phyloP scores from a whole-genome alignment of 2,329 filamentous ascomycete species.

The Fusarium sp. region DNA sequence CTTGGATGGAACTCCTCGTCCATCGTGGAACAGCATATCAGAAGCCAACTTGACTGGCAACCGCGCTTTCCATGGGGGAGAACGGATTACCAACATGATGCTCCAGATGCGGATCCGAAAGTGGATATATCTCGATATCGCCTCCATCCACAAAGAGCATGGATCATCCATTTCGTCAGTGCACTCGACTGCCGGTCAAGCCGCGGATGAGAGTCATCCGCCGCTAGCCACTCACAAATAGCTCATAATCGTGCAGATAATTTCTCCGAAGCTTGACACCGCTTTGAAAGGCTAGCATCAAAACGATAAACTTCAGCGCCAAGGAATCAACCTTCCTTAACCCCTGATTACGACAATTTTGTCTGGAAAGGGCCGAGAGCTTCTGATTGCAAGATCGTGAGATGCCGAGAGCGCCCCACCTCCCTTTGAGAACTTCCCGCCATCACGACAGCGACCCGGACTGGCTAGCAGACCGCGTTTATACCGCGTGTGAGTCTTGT shows the following conservation, averaged over 20 bases:
- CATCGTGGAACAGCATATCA: not conserved
- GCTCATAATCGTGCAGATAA: not conserved
- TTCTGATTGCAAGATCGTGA: not conserved
- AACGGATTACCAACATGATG: not conserved
- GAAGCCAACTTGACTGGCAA: not conserved
- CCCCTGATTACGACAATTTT: not conserved
- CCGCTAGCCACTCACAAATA: not conserved
- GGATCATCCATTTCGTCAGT: not conserved
- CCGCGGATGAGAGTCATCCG: not conserved
- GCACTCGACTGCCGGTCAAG: not conserved
- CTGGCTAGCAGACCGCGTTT: not conserved
- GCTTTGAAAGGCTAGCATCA: not conserved
- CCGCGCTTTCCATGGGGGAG: not conserved
- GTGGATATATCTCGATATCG: not conserved
- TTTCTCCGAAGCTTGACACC: not conserved
- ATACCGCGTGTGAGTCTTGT: not conserved
- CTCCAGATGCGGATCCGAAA: not conserved
- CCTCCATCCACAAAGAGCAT: not conserved
- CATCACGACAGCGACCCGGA: not conserved
- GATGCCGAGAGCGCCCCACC: not conserved
- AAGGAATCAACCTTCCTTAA: not conserved
- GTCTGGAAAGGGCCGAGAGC: not conserved
- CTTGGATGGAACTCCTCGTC: not conserved
- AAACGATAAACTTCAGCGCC: not conserved
- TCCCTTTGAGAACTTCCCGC: not conserved